Percentiles rank a stretch among this genome's conserved stretches.
These are phyloP conservation scores for Amanita phalloides DNA, from an alignment of 768 basidiomycete species.

Conservation along the genomic window DNA sequence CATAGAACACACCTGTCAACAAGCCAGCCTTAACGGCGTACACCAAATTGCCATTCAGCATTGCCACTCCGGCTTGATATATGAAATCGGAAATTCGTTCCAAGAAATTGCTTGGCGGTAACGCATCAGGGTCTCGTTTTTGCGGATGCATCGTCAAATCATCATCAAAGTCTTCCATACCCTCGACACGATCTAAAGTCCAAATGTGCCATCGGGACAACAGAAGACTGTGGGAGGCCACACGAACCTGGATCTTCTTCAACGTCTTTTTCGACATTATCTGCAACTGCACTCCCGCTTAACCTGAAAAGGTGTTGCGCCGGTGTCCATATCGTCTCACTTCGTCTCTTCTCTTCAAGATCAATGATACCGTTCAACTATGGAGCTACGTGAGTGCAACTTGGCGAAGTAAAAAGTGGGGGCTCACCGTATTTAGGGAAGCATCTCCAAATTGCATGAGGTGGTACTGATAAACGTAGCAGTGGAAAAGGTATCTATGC, in stretches of 20 bases:
- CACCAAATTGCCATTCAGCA: constrained; percentile 49
- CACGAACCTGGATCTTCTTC: constrained; percentile 63
- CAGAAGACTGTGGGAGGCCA: background rate
- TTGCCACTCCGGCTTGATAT: constrained; percentile 25
- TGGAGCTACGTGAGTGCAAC: constrained; percentile 10
- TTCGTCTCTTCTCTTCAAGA: constrained; percentile 38
- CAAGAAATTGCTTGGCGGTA: constrained; percentile 53
- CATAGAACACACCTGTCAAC: constrained; percentile 35
- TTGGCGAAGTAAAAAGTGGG: background rate
- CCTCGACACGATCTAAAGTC: constrained; percentile 39
- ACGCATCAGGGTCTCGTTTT: constrained; percentile 61
- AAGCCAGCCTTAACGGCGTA: constrained; percentile 66
- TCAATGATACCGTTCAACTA: constrained; percentile 49
- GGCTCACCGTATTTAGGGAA: constrained; percentile 30
- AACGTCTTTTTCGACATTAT: constrained; percentile 33
- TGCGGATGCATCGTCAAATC: constrained; percentile 47
- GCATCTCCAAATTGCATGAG: constrained; percentile 27
- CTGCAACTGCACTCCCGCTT: constrained; percentile 35
- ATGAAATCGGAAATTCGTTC: constrained; percentile 39
- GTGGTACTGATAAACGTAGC: constrained; percentile 63
- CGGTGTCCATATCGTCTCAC: constrained; percentile 40
- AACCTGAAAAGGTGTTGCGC: constrained; percentile 22
- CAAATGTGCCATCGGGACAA: background rate
- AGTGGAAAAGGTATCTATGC: constrained; percentile 64
- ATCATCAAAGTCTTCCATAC: constrained; percentile 23